phyloP scores from a whole-genome alignment of 345 rosid species.

The Salix brachista region DNA sequence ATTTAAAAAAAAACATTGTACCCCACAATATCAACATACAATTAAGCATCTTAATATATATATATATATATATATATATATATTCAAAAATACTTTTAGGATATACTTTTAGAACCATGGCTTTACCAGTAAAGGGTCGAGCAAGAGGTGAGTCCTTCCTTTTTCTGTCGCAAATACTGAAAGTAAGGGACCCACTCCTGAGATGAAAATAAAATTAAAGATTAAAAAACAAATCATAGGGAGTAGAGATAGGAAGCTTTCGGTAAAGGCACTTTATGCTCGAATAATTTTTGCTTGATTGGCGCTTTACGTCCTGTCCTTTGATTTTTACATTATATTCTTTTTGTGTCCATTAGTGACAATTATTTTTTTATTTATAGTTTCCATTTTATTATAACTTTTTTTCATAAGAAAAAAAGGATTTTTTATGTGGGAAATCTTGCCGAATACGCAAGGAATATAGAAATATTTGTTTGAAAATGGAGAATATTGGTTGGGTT shows the following conservation, averaged over 20 bases:
- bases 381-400: background rate
- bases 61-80: too few species aligned
- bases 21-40: too few species aligned
- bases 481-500: background rate
- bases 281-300: slow-evolving; percentile 32
- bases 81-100: too few species aligned
- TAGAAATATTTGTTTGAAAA: background rate
- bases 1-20: too few species aligned
- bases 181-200: slow-evolving; percentile 14
- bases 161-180: background rate
- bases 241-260: slow-evolving; percentile 19
- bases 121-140: background rate
- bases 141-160: background rate
- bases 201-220: background rate
- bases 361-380: background rate
- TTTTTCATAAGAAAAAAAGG: background rate
- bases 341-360: background rate
- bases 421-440: background rate
- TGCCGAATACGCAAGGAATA: slow-evolving; percentile 17
- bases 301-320: slow-evolving; percentile 22
- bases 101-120: slow-evolving; percentile 5
- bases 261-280: slow-evolving; percentile 18
- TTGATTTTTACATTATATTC: background rate
- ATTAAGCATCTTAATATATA: background rate
- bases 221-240: background rate